Evolutionary conservation across 73 alveolate genomes (phyloP), one percentile per base, ranked within the genome.

Genomic region (Strombidium stylifer): DNA sequence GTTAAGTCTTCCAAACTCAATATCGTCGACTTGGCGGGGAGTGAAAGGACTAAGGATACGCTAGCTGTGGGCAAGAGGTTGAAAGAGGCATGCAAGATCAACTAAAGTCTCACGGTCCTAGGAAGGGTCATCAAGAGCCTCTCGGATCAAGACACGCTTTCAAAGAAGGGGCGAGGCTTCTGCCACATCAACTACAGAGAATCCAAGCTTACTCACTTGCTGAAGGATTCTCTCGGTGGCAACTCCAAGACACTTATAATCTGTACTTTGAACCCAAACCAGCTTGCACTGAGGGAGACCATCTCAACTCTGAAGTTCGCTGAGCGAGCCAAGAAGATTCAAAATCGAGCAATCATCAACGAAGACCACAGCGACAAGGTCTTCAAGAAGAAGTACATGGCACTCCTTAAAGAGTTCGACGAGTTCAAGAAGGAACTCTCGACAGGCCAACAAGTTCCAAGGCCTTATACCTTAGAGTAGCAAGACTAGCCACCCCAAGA

Each of bases 321-420:
- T 0, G 88, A 82, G 50, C 66, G 99, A 55, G 99, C 99, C 20
- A 94, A 94, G 75, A 85, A 84, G 56, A 94, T 94, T 36, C 68
- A 94, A 92, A 94, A 94, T 70, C 90, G 74, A 27, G 98, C 99
- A 26, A 89, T 86, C 58, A 91, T 94, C 62, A 94, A 94, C 70
- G 98, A 94, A 80, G 99, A 94, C n/a, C n/a, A n/a, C n/a, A n/a
- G n/a, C n/a, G 98, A 91, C 77, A 96, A 98, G 18, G 78, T 94
- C 93, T 70, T 94, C 39, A 92, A 95, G 69, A 96, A 94, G 71
- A 92, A 84, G 64, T 83, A 94, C n/a, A n/a, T n/a, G n/a, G n/a
- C n/a, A n/a, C n/a, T n/a, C n/a, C n/a, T n/a, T n/a, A n/a, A n/a
- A n/a, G n/a, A n/a, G n/a, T n/a, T n/a, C n/a, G n/a, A n/a, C n/a